Evolutionary conservation across 202 grass and related monocot genomes (phyloP), one percentile per base, ranked within the genome.

Genomic region (Panicum hallii): DNA sequence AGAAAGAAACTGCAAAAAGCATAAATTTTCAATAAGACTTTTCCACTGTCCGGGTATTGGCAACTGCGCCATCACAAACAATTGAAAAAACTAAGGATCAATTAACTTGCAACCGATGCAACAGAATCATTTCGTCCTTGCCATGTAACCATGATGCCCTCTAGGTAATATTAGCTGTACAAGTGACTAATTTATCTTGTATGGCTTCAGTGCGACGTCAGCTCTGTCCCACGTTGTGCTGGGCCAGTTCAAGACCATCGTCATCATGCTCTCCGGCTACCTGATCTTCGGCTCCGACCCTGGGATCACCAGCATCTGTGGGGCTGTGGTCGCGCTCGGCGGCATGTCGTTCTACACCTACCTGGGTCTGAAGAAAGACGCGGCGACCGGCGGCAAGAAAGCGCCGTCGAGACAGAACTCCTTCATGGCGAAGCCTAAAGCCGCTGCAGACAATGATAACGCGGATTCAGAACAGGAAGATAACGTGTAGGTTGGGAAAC

Each of bases 291-390:
- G 87, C 78, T 93, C 95, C 14, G 95, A 98, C 65, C 95, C 95
- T 13, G 95, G 95, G 50, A 61, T 89, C 56, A 82, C 87, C 81
- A 98, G 93, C 82, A 63, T 98, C 7, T 95, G 84, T 55, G 95
- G 95, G 66, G 95, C 93, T 48, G 43, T 95, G 3, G 53, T 92
- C 50, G 95, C 93, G 53, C 87, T 98, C 26, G 79, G 89, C 7
- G 95, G 93, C 70, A 95, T 98, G 95, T 95, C 95, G 38, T 80
- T 88, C 79, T 98, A 98, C 85, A 92, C 95, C 14, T 95, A 95
- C 64, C 89, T 95, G 47, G 90, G 92, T n/a, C 48, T 93, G 75
- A 87, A 66, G 75, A 85, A 72, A 46, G 84, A 89, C 12, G 28
- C 89, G 0, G 36, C 30, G 1, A 56, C 73, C 9, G n/a, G 40